phyloP scores from a whole-genome alignment of 768 basidiomycete species.

The Termitomyces heimii region DNA sequence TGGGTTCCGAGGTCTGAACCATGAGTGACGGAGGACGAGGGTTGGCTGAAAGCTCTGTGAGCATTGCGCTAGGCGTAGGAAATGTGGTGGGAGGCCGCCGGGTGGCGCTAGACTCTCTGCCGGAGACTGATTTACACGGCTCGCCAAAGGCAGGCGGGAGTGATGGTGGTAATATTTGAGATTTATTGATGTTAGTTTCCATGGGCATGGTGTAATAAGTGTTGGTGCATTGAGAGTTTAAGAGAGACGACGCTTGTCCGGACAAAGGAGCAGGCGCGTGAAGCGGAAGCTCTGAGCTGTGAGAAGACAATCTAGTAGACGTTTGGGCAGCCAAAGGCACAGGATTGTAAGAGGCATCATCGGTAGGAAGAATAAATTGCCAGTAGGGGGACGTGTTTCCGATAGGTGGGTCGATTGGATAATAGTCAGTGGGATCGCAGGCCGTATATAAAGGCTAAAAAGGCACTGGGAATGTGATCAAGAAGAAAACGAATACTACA shows the following conservation, averaged over 20 bases:
- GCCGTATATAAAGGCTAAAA: not conserved
- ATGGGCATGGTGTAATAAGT: not conserved
- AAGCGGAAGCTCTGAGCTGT: slow-evolving; percentile 16
- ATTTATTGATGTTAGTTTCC: not conserved
- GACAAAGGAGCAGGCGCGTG: slow-evolving; percentile 24
- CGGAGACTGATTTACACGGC: slow-evolving; percentile 2
- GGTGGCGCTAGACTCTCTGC: slow-evolving; percentile 1
- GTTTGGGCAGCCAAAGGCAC: not conserved
- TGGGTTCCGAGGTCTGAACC: slow-evolving; percentile 9
- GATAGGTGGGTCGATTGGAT: not conserved
- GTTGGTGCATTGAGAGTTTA: slow-evolving; percentile 2
- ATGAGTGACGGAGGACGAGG: slow-evolving; percentile 1
- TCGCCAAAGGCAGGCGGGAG: not conserved
- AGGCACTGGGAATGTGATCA: not conserved
- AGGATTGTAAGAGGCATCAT: not conserved
- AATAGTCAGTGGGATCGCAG: not conserved
- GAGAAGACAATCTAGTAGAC: slow-evolving; percentile 3
- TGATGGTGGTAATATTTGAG: not conserved
- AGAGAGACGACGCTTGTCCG: slow-evolving; percentile 12
- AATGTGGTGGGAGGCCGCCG: slow-evolving; percentile 35
- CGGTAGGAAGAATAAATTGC: not conserved
- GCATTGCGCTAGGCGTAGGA: slow-evolving; percentile 61
- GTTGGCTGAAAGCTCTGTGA: slow-evolving; percentile 34
- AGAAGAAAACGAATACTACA: not conserved
- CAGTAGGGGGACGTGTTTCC: not conserved